Percentiles rank a stretch among this genome's conserved stretches.
phyloP scores from a whole-genome alignment of 495 filamentous ascomycete genomes.

The Xylaria cubensis region DNA sequence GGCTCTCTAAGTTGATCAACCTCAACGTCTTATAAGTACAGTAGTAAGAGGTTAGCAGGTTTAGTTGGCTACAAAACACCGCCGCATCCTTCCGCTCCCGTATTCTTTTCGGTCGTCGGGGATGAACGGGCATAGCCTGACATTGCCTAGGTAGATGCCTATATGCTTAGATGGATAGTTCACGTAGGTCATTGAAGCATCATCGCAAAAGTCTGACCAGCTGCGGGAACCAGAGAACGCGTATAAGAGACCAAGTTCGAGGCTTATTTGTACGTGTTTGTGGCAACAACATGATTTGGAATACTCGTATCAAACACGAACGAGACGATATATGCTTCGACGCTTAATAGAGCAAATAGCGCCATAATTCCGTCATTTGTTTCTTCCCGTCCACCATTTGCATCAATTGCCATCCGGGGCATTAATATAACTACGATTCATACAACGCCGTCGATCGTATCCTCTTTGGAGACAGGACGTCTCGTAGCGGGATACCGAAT shows the following conservation, averaged over 20 bases:
- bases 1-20: not conserved
- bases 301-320: not conserved
- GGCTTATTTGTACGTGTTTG: not conserved
- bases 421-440: not conserved
- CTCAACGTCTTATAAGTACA: not conserved
- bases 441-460: conserved; percentile 16
- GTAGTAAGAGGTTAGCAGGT: not conserved
- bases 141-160: not conserved
- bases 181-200: not conserved
- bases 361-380: not conserved
- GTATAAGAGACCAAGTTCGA: not conserved
- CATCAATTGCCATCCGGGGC: not conserved
- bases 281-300: not conserved
- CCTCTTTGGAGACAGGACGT: not conserved
- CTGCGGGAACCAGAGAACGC: not conserved
- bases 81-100: not conserved
- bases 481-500: conserved; percentile 7
- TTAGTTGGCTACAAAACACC: not conserved
- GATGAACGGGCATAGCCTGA: not conserved
- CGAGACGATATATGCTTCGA: not conserved
- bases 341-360: not conserved
- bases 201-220: not conserved
- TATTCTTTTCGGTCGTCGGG: not conserved
- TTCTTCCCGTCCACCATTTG: not conserved
- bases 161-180: not conserved